Conservation (phyloP, 2,329 filamentous ascomycete species). For the Aureobasidium melanogenum region DNA sequence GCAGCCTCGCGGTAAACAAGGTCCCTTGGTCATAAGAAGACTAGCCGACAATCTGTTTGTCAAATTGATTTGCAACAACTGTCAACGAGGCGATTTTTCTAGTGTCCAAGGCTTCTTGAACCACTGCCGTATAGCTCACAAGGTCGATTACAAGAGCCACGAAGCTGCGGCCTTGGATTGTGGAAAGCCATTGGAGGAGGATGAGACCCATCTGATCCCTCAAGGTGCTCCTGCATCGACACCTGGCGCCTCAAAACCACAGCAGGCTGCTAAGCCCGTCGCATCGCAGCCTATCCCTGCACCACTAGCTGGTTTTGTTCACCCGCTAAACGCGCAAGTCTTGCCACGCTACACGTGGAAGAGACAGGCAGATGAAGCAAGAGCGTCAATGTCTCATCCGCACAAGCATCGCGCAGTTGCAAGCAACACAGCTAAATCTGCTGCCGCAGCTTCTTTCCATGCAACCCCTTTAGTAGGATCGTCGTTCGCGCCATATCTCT, state of each 20-base stretch:
- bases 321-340: slow-evolving; percentile 12
- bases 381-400: not conserved
- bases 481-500: slow-evolving; percentile 31
- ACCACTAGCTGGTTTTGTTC: slow-evolving; percentile 7
- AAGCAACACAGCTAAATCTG: not conserved
- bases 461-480: slow-evolving; percentile 9
- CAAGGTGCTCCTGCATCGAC: slow-evolving; percentile 8
- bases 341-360: slow-evolving; percentile 15
- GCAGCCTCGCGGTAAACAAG: slow-evolving; percentile 57
- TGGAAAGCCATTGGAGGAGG: slow-evolving; percentile 69
- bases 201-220: slow-evolving; percentile 35
- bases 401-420: not conserved
- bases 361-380: slow-evolving; percentile 10
- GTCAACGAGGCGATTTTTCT: slow-evolving; percentile 81
- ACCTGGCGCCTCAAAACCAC: slow-evolving; percentile 7
- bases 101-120: slow-evolving; percentile 99
- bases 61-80: slow-evolving; percentile 81
- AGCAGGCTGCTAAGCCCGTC: slow-evolving; percentile 4
- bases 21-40: slow-evolving; percentile 76
- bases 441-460: not conserved
- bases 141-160: slow-evolving; percentile 88
- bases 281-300: not conserved
- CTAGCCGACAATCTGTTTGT: slow-evolving; percentile 74
- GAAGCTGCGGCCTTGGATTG: slow-evolving; percentile 86
- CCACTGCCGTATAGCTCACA: slow-evolving; percentile 93